Evolutionary conservation across 2,329 filamentous ascomycete species (phyloP).

Genomic region (Westerdykella ornata): DNA sequence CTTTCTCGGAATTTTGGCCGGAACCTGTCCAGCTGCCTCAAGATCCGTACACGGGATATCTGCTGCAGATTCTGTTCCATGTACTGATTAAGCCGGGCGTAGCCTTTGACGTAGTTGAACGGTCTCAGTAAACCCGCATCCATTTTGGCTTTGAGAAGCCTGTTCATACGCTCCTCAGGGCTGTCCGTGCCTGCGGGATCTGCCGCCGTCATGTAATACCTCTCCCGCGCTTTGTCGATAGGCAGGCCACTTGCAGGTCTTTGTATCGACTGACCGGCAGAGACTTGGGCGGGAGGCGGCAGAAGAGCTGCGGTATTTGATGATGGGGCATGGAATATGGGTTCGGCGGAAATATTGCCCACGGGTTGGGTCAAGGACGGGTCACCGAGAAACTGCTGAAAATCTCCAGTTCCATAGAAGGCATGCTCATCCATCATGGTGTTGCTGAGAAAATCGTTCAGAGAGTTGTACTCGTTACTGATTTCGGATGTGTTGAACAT

Average conservation of each 20-base stretch:
- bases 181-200: slow-evolving; percentile 82
- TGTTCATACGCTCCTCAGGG: slow-evolving; percentile 91
- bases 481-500: slow-evolving; percentile 94
- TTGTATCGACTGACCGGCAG: slow-evolving; percentile 51
- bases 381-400: slow-evolving; percentile 53
- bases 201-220: slow-evolving; percentile 91
- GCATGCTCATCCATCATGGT: slow-evolving; percentile 70
- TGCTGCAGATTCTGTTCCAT: slow-evolving; percentile 84
- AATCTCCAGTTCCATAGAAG: slow-evolving; percentile 39
- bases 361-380: slow-evolving; percentile 47
- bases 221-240: slow-evolving; percentile 68
- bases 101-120: slow-evolving; percentile 98
- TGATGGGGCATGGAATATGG: slow-evolving; percentile 37
- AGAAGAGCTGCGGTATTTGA: slow-evolving; percentile 42
- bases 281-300: slow-evolving; percentile 38
- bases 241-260: slow-evolving; percentile 56
- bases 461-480: slow-evolving; percentile 90
- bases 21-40: slow-evolving; percentile 86
- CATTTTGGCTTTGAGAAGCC: slow-evolving; percentile 89
- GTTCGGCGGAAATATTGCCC: slow-evolving; percentile 32
- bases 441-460: slow-evolving; percentile 93
- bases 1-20: slow-evolving; percentile 93
- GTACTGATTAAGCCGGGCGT: slow-evolving; percentile 80
- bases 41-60: slow-evolving; percentile 79
- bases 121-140: slow-evolving; percentile 90